Evolutionary conservation across 345 rosid genomes (phyloP), one percentile per base, ranked within the genome.

Genomic region (Tarenaya hassleriana): DNA sequence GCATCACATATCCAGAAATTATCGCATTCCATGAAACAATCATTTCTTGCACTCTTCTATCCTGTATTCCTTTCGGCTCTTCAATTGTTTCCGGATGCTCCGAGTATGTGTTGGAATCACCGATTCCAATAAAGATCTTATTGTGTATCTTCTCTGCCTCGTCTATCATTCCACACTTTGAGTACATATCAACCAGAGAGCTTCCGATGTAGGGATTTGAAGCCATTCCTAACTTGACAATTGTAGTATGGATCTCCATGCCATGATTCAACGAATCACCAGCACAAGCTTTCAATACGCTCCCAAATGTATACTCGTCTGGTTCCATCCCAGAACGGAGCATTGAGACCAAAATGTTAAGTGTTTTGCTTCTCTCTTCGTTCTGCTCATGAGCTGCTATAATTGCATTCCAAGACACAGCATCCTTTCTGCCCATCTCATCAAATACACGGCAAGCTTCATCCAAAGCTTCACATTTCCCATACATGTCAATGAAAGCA

Each of bases 241-340:
- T 62, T 52, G 84, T 77, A 45, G 57, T 69, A 64, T 92, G 98
- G 47, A 88, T 75, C 74, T 81, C 83, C 80, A 71, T 72, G 17
- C 95, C 95, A 41, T 62, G 70, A 50, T 63, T 70, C 69, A 76
- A 73, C 64, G 71, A 74, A 64, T 47, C 52, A 63, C 80, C 71
- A 19, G 90, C 74, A 53, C 95, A 92, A 58, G 86, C 88, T 77
- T 92, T 92, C 52, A 84, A 65, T 38, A 83, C 80, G 55, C 98
- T 92, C 17, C 98, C 96, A 67, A 80, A 91, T 48, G 98, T 91
- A 66, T 78, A 91, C 58, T 84, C 86, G 61, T 91, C 96, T 37
- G 98, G 95, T 48, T 87, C 83, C 58, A 83, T 56, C 12, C 75
- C 47, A 16, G 77, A 77, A 41, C 50, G 72, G 13, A 83, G 74